phyloP scores from a whole-genome alignment of 768 basidiomycete species.

The Auriscalpium microsporum region DNA sequence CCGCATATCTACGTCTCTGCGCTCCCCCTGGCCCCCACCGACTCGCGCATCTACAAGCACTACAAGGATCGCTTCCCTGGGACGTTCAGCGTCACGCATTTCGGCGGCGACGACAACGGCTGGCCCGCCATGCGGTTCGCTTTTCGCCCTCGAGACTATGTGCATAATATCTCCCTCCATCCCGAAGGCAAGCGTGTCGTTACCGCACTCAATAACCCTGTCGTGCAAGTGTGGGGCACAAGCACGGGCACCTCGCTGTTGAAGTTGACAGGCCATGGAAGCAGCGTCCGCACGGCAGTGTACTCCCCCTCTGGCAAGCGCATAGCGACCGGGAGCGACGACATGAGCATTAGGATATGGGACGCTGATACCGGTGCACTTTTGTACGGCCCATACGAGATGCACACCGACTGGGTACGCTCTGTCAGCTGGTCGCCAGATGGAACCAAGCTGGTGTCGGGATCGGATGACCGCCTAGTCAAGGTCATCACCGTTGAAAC shows the following conservation, averaged over 20 bases:
- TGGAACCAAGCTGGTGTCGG: neutral
- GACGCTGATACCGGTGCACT: conserved; percentile 16
- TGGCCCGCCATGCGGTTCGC: conserved; percentile 16
- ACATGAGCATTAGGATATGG: conserved; percentile 17
- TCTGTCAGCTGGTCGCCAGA: conserved; percentile 23
- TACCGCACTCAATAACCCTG: neutral
- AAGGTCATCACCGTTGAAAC: neutral
- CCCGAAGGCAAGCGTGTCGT: conserved; percentile 14
- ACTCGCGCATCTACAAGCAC: conserved; percentile 5
- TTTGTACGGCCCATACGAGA: conserved; percentile 10
- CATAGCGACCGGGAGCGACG: conserved; percentile 10
- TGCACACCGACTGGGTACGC: conserved; percentile 13
- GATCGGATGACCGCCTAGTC: neutral
- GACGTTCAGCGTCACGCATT: neutral
- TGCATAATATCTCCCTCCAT: conserved; percentile 14
- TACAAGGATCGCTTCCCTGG: conserved; percentile 6
- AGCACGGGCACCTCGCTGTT: conserved; percentile 1
- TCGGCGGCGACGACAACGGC: neutral
- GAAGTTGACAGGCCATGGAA: neutral
- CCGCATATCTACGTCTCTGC: conserved; percentile 12
- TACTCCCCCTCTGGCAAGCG: conserved; percentile 5
- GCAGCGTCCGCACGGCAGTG: neutral
- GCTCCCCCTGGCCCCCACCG: conserved; percentile 6
- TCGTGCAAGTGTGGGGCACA: neutral
- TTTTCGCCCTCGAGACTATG: neutral